Evolutionary conservation across 108 stramenopile genomes (phyloP), one percentile per base, ranked within the genome.

Genomic region (Skeletonema marinoi): DNA sequence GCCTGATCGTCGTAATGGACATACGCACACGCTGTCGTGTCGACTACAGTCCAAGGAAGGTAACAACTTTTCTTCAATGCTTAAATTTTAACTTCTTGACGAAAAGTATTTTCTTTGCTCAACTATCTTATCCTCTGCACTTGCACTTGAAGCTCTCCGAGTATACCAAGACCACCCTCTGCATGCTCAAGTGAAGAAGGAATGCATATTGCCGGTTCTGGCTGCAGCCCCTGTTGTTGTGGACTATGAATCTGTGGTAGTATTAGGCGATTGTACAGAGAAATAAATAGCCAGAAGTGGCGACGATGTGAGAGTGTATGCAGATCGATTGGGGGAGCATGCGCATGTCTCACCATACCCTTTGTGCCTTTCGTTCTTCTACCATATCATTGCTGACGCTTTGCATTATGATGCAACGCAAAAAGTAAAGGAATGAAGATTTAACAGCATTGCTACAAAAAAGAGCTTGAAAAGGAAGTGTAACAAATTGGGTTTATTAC

Each of bases 81-180:
- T 25, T 25, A 25, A 25, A 0, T 25, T 25, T 25, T 25, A 25
- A 25, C 25, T 25, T 25, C 25, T 25, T 25, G 25, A 25, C 25
- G 25, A 25, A 25, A 25, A 25, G 25, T 25, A 25, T 25, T 25
- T 25, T 25, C 25, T 25, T 25, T 25, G 25, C 25, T 25, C 25
- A 25, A 25, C 25, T 25, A 25, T 36, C 1, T 1, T 36, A 0
- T 36, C 36, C 36, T 36, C 8, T 36, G 8, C 36, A 58, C 25
- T 25, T 25, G 25, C 25, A 25, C 25, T 25, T 25, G 25, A 58
- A 10, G 75, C 74, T 31, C 54, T 83, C 29, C 48, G 48, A 32
- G 62, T 70, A 41, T 83, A 83, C 17, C 82, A 83, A 29, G 82
- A 83, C 51, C 74, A 83, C 42, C 64, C 62, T 14, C 36, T 75